These are phyloP conservation scores for Vigna mungo DNA, from an alignment of 306 rosid genomes.

Conservation along the genomic window DNA sequence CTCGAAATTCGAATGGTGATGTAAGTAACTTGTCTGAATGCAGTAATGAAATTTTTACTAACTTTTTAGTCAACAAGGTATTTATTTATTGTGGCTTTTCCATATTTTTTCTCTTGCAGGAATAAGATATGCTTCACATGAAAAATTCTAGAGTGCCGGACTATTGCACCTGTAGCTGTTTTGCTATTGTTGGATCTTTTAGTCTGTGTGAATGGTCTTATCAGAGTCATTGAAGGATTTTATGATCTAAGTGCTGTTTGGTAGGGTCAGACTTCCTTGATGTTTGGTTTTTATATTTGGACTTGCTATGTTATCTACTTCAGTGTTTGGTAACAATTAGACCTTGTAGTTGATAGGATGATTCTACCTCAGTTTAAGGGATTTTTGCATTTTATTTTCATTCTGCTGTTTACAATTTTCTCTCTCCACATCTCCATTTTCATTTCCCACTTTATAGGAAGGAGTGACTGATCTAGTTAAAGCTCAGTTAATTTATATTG, in stretches of 20 bases:
- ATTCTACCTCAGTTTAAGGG: conserved; percentile 36
- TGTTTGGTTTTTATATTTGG: conserved; percentile 52
- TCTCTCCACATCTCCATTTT: conserved; percentile 20
- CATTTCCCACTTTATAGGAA: conserved; percentile 12
- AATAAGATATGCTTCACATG: conserved; percentile 40
- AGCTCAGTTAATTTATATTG: conserved; percentile 50
- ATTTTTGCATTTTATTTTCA: conserved; percentile 32
- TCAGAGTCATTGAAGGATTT: conserved; percentile 50
- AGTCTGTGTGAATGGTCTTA: conserved; percentile 55
- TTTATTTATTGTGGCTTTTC: conserved; percentile 24
- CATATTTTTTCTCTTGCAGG: conserved; percentile 47
- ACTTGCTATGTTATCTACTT: conserved; percentile 47
- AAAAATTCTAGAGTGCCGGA: conserved; percentile 37
- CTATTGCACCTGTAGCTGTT: conserved; percentile 53
- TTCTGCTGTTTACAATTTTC: conserved; percentile 17
- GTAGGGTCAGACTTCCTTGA: conserved; percentile 63
- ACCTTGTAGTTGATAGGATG: conserved; percentile 51
- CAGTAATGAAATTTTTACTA: background rate
- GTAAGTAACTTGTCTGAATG: conserved; percentile 55
- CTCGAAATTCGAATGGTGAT: conserved; percentile 62
- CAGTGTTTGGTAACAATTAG: conserved; percentile 44
- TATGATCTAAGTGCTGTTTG: conserved; percentile 62
- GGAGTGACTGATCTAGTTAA: conserved; percentile 40
- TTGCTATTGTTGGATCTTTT: conserved; percentile 46
- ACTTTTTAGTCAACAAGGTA: background rate